phyloP scores from a whole-genome alignment of 345 rosid genomes.

The Aegle marmelos region DNA sequence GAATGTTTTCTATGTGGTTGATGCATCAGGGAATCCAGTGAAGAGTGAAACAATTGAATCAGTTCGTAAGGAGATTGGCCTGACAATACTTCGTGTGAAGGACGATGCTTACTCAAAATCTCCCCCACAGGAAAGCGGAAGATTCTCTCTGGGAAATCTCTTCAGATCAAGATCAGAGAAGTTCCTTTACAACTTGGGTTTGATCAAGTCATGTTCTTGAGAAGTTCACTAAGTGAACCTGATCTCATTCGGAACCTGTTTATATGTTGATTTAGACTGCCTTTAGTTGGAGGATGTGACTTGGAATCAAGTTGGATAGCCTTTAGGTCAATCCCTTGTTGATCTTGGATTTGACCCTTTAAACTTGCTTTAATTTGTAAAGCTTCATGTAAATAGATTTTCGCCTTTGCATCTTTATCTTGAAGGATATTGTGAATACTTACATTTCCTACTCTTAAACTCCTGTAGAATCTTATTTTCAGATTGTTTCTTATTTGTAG shows the following conservation, averaged over 20 bases:
- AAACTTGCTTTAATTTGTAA: constrained; percentile 18
- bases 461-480: neutral
- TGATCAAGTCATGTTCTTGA: constrained; percentile 56
- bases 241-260: constrained; percentile 9
- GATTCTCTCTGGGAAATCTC: constrained; percentile 62
- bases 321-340: constrained; percentile 25
- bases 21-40: constrained; percentile 70
- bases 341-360: constrained; percentile 17
- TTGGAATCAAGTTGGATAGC: neutral
- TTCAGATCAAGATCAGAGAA: constrained; percentile 73
- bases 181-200: constrained; percentile 66
- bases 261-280: constrained; percentile 22
- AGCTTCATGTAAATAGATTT: constrained; percentile 27
- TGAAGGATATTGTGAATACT: constrained; percentile 12
- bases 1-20: constrained; percentile 77
- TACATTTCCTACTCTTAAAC: neutral
- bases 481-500: neutral
- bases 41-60: constrained; percentile 73
- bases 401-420: neutral
- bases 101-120: constrained; percentile 43
- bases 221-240: constrained; percentile 16
- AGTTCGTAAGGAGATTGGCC: constrained; percentile 74
- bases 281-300: neutral
- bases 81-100: constrained; percentile 56
- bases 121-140: constrained; percentile 39